These are phyloP conservation scores for Globisporangium recalcitrans DNA, from an alignment of 352 stramenopile species.

Conservation along the genomic window DNA sequence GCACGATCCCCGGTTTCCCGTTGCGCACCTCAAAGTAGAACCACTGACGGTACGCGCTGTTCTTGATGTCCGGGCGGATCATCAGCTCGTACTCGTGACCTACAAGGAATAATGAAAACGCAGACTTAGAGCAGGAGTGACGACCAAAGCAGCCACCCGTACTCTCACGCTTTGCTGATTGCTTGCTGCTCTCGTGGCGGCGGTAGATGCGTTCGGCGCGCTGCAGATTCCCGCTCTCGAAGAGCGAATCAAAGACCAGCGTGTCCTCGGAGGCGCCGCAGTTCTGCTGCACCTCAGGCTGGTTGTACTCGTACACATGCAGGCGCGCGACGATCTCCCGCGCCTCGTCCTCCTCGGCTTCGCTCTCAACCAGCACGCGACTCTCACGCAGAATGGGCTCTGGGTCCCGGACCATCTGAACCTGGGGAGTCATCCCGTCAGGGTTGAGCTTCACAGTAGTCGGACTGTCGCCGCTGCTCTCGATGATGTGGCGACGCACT, in stretches of 20 bases:
- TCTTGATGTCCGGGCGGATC: constrained; percentile 77
- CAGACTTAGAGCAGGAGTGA: background rate
- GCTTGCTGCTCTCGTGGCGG: constrained; percentile 7
- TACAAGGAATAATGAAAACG: background rate
- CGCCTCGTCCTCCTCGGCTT: constrained; percentile 30
- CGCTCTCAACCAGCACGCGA: constrained; percentile 26
- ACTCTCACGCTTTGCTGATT: background rate
- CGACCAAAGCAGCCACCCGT: background rate
- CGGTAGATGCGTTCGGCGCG: constrained; percentile 56
- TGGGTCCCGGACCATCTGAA: constrained; percentile 3
- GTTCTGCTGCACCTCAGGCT: constrained; percentile 31
- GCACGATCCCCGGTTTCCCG: constrained; percentile 32
- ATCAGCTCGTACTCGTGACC: constrained; percentile 65
- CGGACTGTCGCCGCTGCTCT: constrained; percentile 3
- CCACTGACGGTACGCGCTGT: constrained; percentile 85
- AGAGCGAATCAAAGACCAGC: constrained; percentile 68
- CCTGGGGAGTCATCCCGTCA: background rate
- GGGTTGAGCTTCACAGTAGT: constrained; percentile 9
- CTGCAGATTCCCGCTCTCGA: constrained; percentile 70
- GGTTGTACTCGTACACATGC: constrained; percentile 76
- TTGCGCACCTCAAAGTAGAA: constrained; percentile 88
- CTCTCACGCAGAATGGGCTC: constrained; percentile 51
- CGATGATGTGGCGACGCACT: constrained; percentile 34
- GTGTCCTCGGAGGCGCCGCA: constrained; percentile 38
- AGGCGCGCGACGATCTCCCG: constrained; percentile 25